A percentile compares a stretch with the other conserved stretches of the same genome.
Evolutionary conservation across 805 yeast genomes (phyloP).

Genomic region (Saccharomycopsis oosterbeekiorum): DNA sequence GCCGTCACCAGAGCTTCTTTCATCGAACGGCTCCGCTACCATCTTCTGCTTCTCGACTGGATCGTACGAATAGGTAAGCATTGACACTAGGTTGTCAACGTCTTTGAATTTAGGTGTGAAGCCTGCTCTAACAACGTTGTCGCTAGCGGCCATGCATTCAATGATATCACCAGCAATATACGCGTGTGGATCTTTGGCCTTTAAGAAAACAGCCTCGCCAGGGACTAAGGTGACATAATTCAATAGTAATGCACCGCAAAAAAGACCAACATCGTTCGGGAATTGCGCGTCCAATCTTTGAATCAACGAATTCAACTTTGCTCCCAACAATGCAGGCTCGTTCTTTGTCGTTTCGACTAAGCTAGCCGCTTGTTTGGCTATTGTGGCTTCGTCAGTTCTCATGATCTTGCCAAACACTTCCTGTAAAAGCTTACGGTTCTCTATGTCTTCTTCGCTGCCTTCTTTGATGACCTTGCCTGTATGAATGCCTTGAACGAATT

Average conservation of each 20-base stretch:
- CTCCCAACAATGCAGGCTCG: constrained; percentile 44
- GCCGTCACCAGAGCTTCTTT: constrained; percentile 57
- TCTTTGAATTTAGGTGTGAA: constrained; percentile 99
- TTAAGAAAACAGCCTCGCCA: constrained; percentile 95
- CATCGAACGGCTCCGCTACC: constrained; percentile 39
- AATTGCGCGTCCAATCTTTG: constrained; percentile 76
- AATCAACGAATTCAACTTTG: constrained; percentile 60
- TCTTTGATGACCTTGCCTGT: constrained; percentile 27
- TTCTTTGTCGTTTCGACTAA: constrained; percentile 56
- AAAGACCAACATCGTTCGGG: constrained; percentile 88
- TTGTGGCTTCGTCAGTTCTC: constrained; percentile 60
- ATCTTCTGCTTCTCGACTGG: constrained; percentile 91
- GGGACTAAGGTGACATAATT: constrained; percentile 75
- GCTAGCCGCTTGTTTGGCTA: constrained; percentile 47
- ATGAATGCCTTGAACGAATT: constrained; percentile 42
- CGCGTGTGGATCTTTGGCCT: constrained; percentile 97
- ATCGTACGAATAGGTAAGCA: constrained; percentile 84
- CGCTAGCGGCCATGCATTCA: constrained; percentile 99
- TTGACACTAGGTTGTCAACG: constrained; percentile 76
- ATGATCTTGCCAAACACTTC: constrained; percentile 71
- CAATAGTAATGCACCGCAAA: constrained; percentile 88
- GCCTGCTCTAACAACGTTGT: constrained; percentile 96
- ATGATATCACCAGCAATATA: constrained; percentile 94
- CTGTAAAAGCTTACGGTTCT: constrained; percentile 60
- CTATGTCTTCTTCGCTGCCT: constrained; percentile 41